Conservation (phyloP, 1,284 basidiomycete genomes). For the Pterulicium gracile region DNA sequence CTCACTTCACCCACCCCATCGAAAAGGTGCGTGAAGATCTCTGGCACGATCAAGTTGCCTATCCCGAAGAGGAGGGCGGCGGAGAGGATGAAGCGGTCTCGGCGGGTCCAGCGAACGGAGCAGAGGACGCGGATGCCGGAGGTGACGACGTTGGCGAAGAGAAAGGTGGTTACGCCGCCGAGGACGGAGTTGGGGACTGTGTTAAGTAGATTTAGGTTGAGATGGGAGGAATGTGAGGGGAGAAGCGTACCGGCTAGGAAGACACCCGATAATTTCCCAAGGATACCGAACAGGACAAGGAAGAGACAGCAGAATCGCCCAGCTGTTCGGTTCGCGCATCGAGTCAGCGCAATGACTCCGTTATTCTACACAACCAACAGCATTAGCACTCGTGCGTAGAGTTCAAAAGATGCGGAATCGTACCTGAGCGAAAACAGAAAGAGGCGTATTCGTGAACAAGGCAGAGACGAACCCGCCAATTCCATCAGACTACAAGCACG, state of each 20-base stretch:
- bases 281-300: conserved; percentile 62
- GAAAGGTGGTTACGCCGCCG: conserved; percentile 76
- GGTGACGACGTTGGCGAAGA: conserved; percentile 53
- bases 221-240: not conserved
- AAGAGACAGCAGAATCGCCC: conserved; percentile 67
- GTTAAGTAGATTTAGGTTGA: not conserved
- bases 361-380: conserved; percentile 44
- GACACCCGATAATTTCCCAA: conserved; percentile 74
- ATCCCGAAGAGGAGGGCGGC: conserved; percentile 66
- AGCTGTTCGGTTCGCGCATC: conserved; percentile 65
- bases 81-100: conserved; percentile 70
- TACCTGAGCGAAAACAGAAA: conserved; percentile 73
- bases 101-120: conserved; percentile 51
- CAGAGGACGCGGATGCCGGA: conserved; percentile 70
- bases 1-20: conserved; percentile 47
- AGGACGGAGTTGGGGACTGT: conserved; percentile 70
- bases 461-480: conserved; percentile 67
- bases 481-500: conserved; percentile 49
- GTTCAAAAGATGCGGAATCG: conserved; percentile 4
- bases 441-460: conserved; percentile 70
- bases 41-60: conserved; percentile 54
- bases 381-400: not conserved
- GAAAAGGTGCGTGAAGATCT: conserved; percentile 58
- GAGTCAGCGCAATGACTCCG: conserved; percentile 69
- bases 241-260: conserved; percentile 50